These are phyloP conservation scores for Penicillium sp. DNA, from an alignment of 2,329 filamentous ascomycete genomes.

Conservation along the genomic window DNA sequence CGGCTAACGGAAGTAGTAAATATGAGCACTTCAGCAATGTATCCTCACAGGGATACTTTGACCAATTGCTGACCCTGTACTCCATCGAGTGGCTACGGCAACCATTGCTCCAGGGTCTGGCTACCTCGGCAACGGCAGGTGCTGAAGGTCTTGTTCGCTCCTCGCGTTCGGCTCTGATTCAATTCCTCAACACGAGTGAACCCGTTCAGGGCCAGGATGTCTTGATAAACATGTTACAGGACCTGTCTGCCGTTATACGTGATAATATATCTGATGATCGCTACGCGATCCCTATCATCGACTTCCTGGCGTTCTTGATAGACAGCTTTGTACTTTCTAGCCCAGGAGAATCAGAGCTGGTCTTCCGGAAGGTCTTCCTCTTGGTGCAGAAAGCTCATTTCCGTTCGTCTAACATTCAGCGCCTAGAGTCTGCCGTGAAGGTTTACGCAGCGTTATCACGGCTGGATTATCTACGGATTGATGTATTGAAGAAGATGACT, in stretches of 20 bases:
- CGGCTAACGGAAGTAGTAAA: constrained; percentile 38
- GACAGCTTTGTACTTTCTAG: constrained; percentile 57
- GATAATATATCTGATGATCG: constrained; percentile 67
- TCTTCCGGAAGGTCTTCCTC: constrained; percentile 68
- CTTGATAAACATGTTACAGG: constrained; percentile 55
- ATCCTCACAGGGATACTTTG: constrained; percentile 51
- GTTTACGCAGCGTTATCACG: constrained; percentile 75
- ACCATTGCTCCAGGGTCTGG: constrained; percentile 50
- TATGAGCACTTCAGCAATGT: constrained; percentile 54
- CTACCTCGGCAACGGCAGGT: constrained; percentile 53
- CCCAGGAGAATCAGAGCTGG: constrained; percentile 55
- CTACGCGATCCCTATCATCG: constrained; percentile 75
- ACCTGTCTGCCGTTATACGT: constrained; percentile 62
- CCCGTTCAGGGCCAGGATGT: constrained; percentile 43
- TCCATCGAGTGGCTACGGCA: constrained; percentile 44
- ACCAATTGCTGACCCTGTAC: constrained; percentile 48
- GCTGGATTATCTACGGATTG: constrained; percentile 57
- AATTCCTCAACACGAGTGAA: constrained; percentile 39
- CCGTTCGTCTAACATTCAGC: constrained; percentile 80
- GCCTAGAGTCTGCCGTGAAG: constrained; percentile 79
- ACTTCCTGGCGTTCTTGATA: constrained; percentile 78
- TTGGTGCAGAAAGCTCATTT: constrained; percentile 79
- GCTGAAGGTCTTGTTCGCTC: constrained; percentile 53
- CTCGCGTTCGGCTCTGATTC: constrained; percentile 49
- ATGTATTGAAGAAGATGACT: constrained; percentile 71